Base-by-base conservation (phyloP, 805 yeast genomes). In the Saccharomycopsis vini region DNA sequence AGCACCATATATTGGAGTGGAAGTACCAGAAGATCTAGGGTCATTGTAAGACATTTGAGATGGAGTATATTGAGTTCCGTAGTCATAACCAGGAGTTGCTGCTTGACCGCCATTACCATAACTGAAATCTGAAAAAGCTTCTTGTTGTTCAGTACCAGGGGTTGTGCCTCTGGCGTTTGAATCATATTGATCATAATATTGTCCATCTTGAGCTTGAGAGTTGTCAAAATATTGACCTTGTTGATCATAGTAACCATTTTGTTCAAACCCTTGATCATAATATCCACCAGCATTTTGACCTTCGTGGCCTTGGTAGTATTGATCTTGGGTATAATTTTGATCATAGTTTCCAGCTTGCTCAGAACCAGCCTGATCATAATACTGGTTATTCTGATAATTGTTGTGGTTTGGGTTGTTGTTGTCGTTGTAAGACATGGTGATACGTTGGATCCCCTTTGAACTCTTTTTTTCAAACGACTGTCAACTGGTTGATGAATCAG, bases 1-100 rank as follows among this genome's bases (percentile, higher is more conserved):
- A 45, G 78, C 77, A 33, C 92, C 94, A 59, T 84, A 84, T 54
- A 86, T 77, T 18, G 98, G 97, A 34, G 98, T 92, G 2, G 95
- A 86, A 35, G 95, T 86, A 50, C 97, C 97, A 10, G 94, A 80
- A 1, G 92, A 82, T 58, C 92, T 76, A 58, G 82, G 82, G 34
- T 81, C 89, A 52, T 84, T 92, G 58, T 81, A 88, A 57, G 86
- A 77, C 80, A 82, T 77, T 62, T 84, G 92, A 4, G 95, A 85
- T 21, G 94, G 89, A 37, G 92, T 81, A 60, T 80, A 79, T 54
- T 79, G 85, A 30, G 82, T 75, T 32, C 79, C 79, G 52, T 76
- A 75, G 44, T 66, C 68, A 54, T 73, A 76, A 32, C 79, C 78
- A 6, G 84, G 79, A 44, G 81, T 75, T 40, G 85, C 87, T 23